Conservation (phyloP, 2,329 filamentous ascomycete species). For the Clarireedia monteithiana region DNA sequence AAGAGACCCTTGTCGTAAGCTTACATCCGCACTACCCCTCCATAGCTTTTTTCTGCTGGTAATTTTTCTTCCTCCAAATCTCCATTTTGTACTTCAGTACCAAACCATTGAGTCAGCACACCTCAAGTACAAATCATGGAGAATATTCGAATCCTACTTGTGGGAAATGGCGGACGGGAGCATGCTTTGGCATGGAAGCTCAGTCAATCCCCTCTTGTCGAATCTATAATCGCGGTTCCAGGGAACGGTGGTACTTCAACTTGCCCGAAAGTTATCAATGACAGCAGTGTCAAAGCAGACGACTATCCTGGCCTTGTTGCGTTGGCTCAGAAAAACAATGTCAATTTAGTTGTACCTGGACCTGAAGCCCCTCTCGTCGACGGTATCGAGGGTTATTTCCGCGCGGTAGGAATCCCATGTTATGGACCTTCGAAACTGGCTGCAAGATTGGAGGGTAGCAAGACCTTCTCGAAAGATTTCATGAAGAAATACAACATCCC, state of each 20-base stretch:
- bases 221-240: slow-evolving; percentile 62
- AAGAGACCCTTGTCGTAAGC: not conserved
- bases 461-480: slow-evolving; percentile 96
- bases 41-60: not conserved
- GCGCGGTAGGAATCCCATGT: slow-evolving; percentile 28
- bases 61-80: not conserved
- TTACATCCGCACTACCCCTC: not conserved
- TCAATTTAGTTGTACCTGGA: slow-evolving; percentile 80
- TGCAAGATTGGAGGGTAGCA: slow-evolving; percentile 89
- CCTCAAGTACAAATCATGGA: slow-evolving; percentile 13
- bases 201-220: slow-evolving; percentile 69
- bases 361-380: slow-evolving; percentile 92
- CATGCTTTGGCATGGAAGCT: slow-evolving; percentile 94
- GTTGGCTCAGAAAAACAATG: slow-evolving; percentile 62
- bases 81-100: not conserved
- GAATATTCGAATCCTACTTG: slow-evolving; percentile 60
- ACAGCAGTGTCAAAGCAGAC: slow-evolving; percentile 55
- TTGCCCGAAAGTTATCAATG: slow-evolving; percentile 65
- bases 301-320: slow-evolving; percentile 70
- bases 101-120: not conserved
- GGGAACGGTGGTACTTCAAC: slow-evolving; percentile 83
- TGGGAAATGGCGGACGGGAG: slow-evolving; percentile 91
- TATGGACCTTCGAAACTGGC: slow-evolving; percentile 84
- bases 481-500: slow-evolving; percentile 89
- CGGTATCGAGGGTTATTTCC: slow-evolving; percentile 80